Conservation (phyloP, 257 asterid species). For the Perilla frutescens region DNA sequence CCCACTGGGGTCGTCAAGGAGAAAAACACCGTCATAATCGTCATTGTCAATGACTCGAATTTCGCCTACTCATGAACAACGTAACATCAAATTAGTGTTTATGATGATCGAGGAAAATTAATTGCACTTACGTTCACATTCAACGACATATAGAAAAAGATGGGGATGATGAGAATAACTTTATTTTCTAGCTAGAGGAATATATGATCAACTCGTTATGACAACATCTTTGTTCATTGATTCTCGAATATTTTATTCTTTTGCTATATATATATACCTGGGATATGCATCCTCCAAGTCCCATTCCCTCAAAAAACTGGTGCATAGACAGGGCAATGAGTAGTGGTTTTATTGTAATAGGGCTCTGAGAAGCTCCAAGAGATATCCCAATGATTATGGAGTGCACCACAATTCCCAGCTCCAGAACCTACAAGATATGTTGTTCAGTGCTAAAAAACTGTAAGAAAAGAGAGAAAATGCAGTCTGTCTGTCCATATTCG, state of each 20-base stretch:
- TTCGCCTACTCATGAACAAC: constrained; percentile 40
- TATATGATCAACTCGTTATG: constrained; percentile 35
- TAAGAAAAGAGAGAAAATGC: constrained; percentile 31
- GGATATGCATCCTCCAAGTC: too few relatives aligned
- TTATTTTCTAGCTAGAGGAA: constrained; percentile 12
- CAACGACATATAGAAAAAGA: too few relatives aligned
- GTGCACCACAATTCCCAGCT: constrained; percentile 65
- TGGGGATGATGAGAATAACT: too few relatives aligned
- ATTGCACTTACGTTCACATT: too few relatives aligned
- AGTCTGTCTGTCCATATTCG: too few relatives aligned
- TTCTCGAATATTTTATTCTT: constrained; percentile 20
- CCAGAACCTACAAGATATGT: constrained; percentile 51
- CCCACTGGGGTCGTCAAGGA: constrained; percentile 58
- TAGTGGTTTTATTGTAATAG: constrained; percentile 53
- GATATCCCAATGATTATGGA: constrained; percentile 65
- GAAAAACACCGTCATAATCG: constrained; percentile 50
- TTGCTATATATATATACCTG: too few relatives aligned
- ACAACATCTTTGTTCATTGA: constrained; percentile 40
- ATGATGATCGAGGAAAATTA: too few relatives aligned
- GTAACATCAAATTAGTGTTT: too few relatives aligned
- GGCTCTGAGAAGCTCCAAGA: constrained; percentile 55
- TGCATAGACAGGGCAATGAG: constrained; percentile 48
- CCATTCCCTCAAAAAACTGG: too few relatives aligned
- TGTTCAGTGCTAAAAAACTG: constrained; percentile 18
- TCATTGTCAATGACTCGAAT: constrained; percentile 47